phyloP scores from a whole-genome alignment of 345 rosid genomes.

The Eucalyptus camaldulensis region DNA sequence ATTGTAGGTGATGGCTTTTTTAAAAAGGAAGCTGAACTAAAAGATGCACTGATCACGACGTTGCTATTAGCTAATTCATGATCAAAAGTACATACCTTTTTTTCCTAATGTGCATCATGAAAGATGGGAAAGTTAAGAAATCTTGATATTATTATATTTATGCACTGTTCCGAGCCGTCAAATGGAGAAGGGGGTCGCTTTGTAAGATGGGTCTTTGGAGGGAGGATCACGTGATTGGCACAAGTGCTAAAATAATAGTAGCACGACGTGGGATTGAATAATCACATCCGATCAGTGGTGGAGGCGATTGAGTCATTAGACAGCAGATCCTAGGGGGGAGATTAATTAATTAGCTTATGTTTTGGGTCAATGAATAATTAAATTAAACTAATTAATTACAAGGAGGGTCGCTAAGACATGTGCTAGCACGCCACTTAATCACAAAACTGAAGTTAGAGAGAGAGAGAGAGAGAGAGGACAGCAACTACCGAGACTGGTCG shows the following conservation, averaged over 20 bases:
- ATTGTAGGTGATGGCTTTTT: neutral
- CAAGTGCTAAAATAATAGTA: neutral
- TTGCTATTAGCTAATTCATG: neutral
- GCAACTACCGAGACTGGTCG: neutral
- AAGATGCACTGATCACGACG: neutral
- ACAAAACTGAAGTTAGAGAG: neutral
- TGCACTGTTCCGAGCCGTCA: rapidly evolving
- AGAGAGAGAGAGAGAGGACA: neutral
- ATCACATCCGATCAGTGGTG: neutral
- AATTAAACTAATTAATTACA: neutral
- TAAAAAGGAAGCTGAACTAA: neutral
- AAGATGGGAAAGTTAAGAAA: neutral
- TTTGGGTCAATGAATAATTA: neutral
- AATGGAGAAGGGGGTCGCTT: neutral
- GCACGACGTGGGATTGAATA: neutral
- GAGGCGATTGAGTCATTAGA: neutral
- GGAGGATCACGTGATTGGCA: neutral
- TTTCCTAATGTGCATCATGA: neutral
- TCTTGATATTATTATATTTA: neutral
- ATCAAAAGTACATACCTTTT: neutral
- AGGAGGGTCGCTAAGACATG: neutral
- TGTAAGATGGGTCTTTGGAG: neutral
- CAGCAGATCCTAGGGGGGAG: neutral
- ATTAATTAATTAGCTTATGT: neutral
- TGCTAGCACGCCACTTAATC: neutral